Evolutionary conservation across 768 basidiomycete species (phyloP).

Genomic region (Boletus rufocinnamomeus): DNA sequence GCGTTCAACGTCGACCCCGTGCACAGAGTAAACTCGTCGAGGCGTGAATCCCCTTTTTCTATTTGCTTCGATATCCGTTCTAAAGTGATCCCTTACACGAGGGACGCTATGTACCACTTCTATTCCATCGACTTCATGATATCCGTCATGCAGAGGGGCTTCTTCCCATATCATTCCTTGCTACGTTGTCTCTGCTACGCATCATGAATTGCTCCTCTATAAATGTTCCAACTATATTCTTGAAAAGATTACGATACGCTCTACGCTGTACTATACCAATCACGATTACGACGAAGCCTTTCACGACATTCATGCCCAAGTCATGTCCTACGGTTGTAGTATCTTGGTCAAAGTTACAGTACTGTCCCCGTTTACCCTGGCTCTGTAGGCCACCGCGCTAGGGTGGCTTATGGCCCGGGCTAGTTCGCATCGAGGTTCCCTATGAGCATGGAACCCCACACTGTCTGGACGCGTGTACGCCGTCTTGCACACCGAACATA

Average conservation of each 20-base stretch:
- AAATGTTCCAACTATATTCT: not conserved
- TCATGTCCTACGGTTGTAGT: constrained; percentile 1
- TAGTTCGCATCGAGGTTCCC: not conserved
- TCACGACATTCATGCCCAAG: not conserved
- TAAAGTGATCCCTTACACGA: not conserved
- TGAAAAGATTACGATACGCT: constrained; percentile 19
- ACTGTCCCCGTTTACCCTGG: constrained; percentile 1
- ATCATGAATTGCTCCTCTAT: constrained; percentile 1
- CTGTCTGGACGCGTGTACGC: constrained; percentile 21
- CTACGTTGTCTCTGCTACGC: constrained; percentile 9
- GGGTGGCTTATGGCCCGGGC: constrained; percentile 15
- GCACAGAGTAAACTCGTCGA: not conserved
- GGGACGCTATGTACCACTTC: constrained; percentile 1
- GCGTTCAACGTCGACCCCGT: not conserved
- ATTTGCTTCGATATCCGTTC: not conserved
- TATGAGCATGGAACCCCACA: constrained; percentile 11
- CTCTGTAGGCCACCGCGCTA: constrained; percentile 17
- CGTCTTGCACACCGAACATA: constrained; percentile 20
- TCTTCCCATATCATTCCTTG: not conserved
- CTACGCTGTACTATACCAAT: constrained; percentile 23
- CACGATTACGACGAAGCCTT: constrained; percentile 4
- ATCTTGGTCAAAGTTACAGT: constrained; percentile 25
- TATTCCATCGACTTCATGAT: constrained; percentile 7
- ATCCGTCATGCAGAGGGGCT: constrained; percentile 7
- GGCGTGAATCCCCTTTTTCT: not conserved